phyloP scores from a whole-genome alignment of 2,329 filamentous ascomycete genomes.

The Microsporum ferrugineum region DNA sequence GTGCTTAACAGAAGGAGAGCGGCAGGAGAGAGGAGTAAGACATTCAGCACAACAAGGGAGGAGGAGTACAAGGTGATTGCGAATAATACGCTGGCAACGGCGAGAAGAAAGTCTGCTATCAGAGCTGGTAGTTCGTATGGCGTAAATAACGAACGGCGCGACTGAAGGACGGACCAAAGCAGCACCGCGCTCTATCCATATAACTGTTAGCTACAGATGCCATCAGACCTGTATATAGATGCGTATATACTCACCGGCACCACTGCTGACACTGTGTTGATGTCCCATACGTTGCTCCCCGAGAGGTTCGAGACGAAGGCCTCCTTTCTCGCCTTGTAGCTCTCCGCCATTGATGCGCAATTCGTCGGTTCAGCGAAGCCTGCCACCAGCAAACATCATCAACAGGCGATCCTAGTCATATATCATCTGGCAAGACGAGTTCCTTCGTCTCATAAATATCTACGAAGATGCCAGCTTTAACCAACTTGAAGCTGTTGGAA shows the following conservation, averaged over 20 bases:
- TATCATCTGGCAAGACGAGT: background rate
- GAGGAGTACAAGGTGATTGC: conserved; percentile 76
- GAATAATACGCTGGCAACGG: conserved; percentile 69
- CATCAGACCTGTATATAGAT: background rate
- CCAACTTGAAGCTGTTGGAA: background rate
- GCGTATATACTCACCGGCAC: conserved; percentile 57
- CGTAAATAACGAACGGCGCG: conserved; percentile 71
- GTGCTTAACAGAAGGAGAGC: conserved; percentile 46
- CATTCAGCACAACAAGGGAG: conserved; percentile 59
- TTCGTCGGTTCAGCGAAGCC: background rate
- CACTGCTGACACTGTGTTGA: conserved; percentile 74
- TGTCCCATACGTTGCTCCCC: conserved; percentile 71
- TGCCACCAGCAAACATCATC: background rate
- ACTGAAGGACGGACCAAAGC: conserved; percentile 81
- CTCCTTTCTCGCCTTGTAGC: conserved; percentile 87
- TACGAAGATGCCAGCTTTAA: background rate
- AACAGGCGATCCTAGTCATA: background rate
- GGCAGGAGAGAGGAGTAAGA: conserved; percentile 62
- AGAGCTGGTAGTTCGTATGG: conserved; percentile 58
- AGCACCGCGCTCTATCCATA: conserved; percentile 58
- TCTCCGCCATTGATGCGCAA: conserved; percentile 26
- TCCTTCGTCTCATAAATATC: background rate
- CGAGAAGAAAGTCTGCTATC: conserved; percentile 74
- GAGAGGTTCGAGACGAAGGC: conserved; percentile 87
- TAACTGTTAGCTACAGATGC: conserved; percentile 12